Percentiles rank a stretch among this genome's conserved stretches.
Evolutionary conservation across 148 eudicot species (phyloP).

Genomic region (Chenopodium suecicum): DNA sequence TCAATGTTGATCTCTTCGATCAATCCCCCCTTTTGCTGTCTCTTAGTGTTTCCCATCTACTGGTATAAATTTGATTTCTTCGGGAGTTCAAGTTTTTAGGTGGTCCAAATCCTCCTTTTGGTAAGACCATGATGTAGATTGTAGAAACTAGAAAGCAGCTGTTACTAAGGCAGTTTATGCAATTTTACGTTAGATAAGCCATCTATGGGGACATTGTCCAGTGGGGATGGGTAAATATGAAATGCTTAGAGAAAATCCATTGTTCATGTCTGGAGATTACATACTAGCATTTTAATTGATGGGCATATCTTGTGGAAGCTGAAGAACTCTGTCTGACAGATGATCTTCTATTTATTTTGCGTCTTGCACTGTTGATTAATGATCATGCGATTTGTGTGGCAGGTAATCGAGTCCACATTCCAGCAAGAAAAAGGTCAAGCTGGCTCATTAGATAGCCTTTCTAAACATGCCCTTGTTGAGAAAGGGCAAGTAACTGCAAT

Average conservation of each 20-base stretch:
- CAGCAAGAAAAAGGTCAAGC: slow-evolving; percentile 54
- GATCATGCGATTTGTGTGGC: slow-evolving; percentile 20
- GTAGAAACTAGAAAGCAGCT: neutral
- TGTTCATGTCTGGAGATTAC: neutral
- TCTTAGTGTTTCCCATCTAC: neutral
- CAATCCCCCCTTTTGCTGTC: neutral
- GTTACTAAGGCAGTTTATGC: neutral
- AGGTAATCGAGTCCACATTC: slow-evolving; percentile 82
- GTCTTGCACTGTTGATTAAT: neutral
- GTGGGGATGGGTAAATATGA: neutral
- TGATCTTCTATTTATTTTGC: neutral
- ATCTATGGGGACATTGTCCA: neutral
- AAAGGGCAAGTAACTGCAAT: slow-evolving; percentile 78
- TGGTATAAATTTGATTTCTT: neutral
- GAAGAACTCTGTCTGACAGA: neutral
- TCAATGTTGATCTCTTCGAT: neutral
- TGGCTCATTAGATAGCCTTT: slow-evolving; percentile 41
- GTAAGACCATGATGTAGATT: neutral
- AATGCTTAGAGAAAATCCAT: neutral
- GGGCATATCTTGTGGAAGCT: neutral
- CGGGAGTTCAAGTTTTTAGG: neutral
- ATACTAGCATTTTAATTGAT: neutral
- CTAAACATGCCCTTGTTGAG: slow-evolving; percentile 57
- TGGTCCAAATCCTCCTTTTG: neutral
- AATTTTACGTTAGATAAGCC: neutral